These are phyloP conservation scores for Aegle marmelos DNA, from an alignment of 345 rosid species.

Conservation along the genomic window DNA sequence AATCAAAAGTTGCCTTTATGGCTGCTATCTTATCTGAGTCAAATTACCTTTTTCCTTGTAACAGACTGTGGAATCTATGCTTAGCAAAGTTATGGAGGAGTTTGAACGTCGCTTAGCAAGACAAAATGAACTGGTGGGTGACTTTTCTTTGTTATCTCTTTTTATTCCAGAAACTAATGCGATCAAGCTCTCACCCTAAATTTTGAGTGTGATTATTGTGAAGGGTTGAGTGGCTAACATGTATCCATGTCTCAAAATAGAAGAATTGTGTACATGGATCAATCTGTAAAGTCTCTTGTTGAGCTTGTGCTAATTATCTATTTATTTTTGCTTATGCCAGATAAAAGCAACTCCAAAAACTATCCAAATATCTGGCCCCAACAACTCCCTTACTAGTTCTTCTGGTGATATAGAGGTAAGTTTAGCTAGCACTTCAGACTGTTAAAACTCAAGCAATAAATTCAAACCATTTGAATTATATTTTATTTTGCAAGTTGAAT, in stretches of 20 bases:
- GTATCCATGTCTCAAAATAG: not conserved
- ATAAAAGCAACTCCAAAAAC: constrained; percentile 38
- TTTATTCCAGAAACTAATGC: not conserved
- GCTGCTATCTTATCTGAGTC: not conserved
- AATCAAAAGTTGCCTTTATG: not conserved
- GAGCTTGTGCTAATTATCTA: constrained; percentile 11
- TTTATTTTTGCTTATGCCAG: constrained; percentile 29
- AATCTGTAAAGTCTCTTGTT: not conserved
- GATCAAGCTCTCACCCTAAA: not conserved
- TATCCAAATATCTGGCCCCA: constrained; percentile 20
- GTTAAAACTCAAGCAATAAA: not conserved
- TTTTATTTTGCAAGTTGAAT: not conserved
- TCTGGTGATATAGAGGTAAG: constrained; percentile 36
- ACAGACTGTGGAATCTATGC: constrained; percentile 90
- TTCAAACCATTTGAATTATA: not conserved
- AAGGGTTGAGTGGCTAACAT: not conserved
- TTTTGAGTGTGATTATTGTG: not conserved
- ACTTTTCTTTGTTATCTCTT: not conserved
- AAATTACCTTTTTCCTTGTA: constrained; percentile 26
- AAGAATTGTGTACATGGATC: not conserved
- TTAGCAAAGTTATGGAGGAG: constrained; percentile 78
- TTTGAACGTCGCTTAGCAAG: constrained; percentile 75
- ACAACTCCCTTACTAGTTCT: constrained; percentile 20
- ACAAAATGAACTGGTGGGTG: constrained; percentile 59
- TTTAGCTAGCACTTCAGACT: not conserved